Percentiles rank a stretch among this genome's conserved stretches.
phyloP scores from a whole-genome alignment of 2,329 filamentous ascomycete species.

The Pyricularia grisea region DNA sequence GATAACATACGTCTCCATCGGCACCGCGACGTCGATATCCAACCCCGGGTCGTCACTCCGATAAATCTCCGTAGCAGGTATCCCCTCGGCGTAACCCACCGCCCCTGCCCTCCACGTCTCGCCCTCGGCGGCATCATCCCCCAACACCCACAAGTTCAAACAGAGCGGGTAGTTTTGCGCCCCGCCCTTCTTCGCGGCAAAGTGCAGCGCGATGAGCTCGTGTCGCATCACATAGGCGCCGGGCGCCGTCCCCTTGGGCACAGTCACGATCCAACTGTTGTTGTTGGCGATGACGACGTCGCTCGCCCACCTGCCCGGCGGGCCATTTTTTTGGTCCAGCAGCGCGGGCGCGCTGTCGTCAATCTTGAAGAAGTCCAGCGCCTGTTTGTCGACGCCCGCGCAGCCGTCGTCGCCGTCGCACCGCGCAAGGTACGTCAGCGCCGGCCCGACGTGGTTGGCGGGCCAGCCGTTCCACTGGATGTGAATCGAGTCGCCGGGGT shows the following conservation, averaged over 20 bases:
- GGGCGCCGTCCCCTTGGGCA: conserved; percentile 29
- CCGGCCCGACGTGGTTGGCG: conserved; percentile 33
- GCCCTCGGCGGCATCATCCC: neutral
- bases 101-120: neutral
- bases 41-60: conserved; percentile 15
- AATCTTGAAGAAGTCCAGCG: conserved; percentile 33
- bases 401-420: conserved; percentile 25
- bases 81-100: conserved; percentile 7
- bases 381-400: conserved; percentile 25
- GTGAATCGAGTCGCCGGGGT: conserved; percentile 44
- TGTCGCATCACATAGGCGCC: conserved; percentile 45
- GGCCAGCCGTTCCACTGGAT: conserved; percentile 57
- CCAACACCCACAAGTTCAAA: conserved; percentile 18
- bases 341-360: conserved; percentile 22
- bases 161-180: conserved; percentile 23
- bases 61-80: conserved; percentile 16
- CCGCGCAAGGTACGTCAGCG: conserved; percentile 28
- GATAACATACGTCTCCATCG: conserved; percentile 14
- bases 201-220: conserved; percentile 34
- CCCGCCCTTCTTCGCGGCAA: conserved; percentile 13
- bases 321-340: conserved; percentile 13
- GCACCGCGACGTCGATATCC: conserved; percentile 14
- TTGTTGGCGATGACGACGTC: conserved; percentile 41
- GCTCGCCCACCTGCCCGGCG: conserved; percentile 26
- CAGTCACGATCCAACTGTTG: conserved; percentile 37